Evolutionary conservation across 2,329 filamentous ascomycete species (phyloP), one percentile per base, ranked within the genome.

Genomic region (Fusarium chlamydosporum): DNA sequence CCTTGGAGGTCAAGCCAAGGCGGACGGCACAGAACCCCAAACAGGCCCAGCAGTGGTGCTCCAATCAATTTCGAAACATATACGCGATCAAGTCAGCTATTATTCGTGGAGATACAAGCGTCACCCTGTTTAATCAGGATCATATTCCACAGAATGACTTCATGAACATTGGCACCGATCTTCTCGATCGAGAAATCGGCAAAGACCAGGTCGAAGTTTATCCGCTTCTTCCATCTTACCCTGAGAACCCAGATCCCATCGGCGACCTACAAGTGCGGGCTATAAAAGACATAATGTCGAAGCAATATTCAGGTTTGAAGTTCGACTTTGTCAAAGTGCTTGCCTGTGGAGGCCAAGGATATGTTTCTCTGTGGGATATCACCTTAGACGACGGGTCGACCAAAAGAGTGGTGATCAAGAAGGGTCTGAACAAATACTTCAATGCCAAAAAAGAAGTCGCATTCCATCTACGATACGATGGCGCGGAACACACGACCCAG

Each of bases 401-500:
- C 26, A 59, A 48, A 51, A 68, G 62, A 18, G 65, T 76, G 18
- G 75, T 77, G 46, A 75, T 77, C 46, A 77, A 77, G 56, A 61
- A 67, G 29, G 65, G 38, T 13, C 7, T 68, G 1, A 7, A 11
- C 7, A 3, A 2, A 4, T 6, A 29, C 7, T 72, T 69, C 13
- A 4, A 67, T 15, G 33, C 72, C 13, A 7, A 26, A 3, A 27
- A 50, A 1, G 76, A 77, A 60, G 10, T 43, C 3, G 4, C 4
- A 2, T 77, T 71, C 67, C 76, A 77, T 47, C 38, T 68, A 40
- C 71, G 74, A 37, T 79, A 77, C 43, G 29, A 55, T 2, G 70
- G 72, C 4, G 72, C 70, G 56, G 68, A 66, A 11, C 76, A 78
- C 37, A 73, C 72, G 10, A 67, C 76, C 7, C 76, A 77, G 40